phyloP scores from a whole-genome alignment of 208 protist species.

The Leishmania arabica region DNA sequence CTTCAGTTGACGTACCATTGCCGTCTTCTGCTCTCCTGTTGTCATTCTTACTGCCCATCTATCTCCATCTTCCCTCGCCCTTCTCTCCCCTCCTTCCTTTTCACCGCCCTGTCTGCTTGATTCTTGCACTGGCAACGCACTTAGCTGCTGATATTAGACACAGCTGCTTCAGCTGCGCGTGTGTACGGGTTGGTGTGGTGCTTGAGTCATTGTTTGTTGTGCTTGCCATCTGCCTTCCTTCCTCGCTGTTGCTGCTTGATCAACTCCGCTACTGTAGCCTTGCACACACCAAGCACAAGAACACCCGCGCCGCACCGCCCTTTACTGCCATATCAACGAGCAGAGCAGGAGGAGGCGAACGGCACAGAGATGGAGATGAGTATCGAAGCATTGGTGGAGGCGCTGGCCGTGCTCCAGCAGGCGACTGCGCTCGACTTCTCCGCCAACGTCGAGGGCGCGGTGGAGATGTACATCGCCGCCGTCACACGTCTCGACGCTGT shows the following conservation, averaged over 20 bases:
- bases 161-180: background rate
- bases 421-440: slow-evolving; percentile 65
- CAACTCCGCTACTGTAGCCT: background rate
- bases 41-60: background rate
- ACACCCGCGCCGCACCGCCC: background rate
- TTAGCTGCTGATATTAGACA: background rate
- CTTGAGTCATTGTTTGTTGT: background rate
- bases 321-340: background rate
- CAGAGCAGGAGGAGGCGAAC: background rate
- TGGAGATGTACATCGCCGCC: slow-evolving; percentile 72
- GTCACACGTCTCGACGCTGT: slow-evolving; percentile 55
- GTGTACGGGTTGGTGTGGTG: background rate
- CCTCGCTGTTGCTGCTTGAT: background rate
- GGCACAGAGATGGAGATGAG: slow-evolving; percentile 26
- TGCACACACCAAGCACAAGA: background rate
- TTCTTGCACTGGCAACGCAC: background rate
- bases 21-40: background rate
- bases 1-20: background rate
- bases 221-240: background rate
- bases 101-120: background rate
- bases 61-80: background rate
- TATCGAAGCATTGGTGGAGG: slow-evolving; percentile 59
- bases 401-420: slow-evolving; percentile 76
- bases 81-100: background rate
- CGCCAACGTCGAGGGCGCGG: slow-evolving; percentile 52